Evolutionary conservation across 202 grass and related monocot genomes (phyloP).

Genomic region (Hordeum pubiflorum): DNA sequence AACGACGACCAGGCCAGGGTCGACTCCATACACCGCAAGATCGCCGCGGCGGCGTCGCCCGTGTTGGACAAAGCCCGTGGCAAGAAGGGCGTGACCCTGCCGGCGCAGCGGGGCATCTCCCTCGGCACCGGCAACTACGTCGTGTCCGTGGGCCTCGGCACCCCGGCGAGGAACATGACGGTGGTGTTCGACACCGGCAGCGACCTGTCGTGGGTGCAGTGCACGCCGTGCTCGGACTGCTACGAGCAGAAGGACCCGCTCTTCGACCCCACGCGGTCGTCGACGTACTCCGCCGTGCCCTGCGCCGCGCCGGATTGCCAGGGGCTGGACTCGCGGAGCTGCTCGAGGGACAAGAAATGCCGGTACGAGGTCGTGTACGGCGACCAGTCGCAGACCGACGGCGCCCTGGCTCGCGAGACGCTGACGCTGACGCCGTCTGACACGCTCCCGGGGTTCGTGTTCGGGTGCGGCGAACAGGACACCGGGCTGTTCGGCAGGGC

Average conservation of each 20-base stretch:
- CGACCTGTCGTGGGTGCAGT: constrained; percentile 90
- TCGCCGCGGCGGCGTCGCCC: not conserved
- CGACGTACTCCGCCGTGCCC: constrained; percentile 38
- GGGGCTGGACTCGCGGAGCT: constrained; percentile 22
- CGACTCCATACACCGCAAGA: constrained; percentile 37
- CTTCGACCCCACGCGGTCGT: constrained; percentile 57
- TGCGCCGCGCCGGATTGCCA: constrained; percentile 42
- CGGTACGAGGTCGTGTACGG: constrained; percentile 61
- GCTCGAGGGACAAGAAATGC: constrained; percentile 29
- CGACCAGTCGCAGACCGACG: constrained; percentile 56
- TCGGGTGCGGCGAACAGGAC: constrained; percentile 58
- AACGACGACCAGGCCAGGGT: constrained; percentile 50
- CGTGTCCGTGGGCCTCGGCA: constrained; percentile 60
- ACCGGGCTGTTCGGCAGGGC: constrained; percentile 49
- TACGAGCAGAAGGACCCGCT: constrained; percentile 65
- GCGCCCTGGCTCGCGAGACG: constrained; percentile 50
- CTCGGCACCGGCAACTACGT: constrained; percentile 65
- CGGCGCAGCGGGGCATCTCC: constrained; percentile 34
- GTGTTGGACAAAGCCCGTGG: not conserved
- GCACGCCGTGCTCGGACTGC: constrained; percentile 58
- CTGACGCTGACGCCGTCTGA: constrained; percentile 36
- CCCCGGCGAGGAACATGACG: constrained; percentile 33
- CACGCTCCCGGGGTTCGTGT: constrained; percentile 45
- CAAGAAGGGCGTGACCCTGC: constrained; percentile 40
- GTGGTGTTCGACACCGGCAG: constrained; percentile 88